Evolutionary conservation across 2,329 filamentous ascomycete genomes (phyloP).

Genomic region (Scytalidium lignicola): DNA sequence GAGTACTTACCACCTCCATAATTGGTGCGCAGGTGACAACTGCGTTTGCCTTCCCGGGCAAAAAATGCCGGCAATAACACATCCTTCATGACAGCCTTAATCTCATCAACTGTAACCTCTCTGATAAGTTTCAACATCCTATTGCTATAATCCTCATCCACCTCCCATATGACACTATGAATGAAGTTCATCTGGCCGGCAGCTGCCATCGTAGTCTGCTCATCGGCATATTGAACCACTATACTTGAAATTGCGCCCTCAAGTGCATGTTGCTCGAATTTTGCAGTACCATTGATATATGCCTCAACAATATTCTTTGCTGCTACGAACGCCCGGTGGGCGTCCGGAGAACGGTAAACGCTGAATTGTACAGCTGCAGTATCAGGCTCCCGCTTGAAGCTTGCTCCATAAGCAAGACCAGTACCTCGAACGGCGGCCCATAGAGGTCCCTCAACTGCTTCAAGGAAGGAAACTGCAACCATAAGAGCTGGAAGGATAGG

Average conservation of each 20-base stretch:
- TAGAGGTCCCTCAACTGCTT: slow-evolving; percentile 87
- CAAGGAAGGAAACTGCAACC: slow-evolving; percentile 86
- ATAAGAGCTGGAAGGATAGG: slow-evolving; percentile 76
- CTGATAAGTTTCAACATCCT: slow-evolving; percentile 73
- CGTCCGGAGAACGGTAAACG: slow-evolving; percentile 86
- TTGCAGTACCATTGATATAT: slow-evolving; percentile 64
- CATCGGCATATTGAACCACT: slow-evolving; percentile 79
- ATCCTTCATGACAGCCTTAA: slow-evolving; percentile 67
- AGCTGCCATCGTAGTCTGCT: slow-evolving; percentile 77
- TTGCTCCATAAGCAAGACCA: slow-evolving; percentile 85
- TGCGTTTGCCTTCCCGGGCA: slow-evolving; percentile 73
- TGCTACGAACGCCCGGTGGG: slow-evolving; percentile 77
- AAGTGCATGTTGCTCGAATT: slow-evolving; percentile 64
- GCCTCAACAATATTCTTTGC: slow-evolving; percentile 69
- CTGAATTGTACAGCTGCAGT: slow-evolving; percentile 77
- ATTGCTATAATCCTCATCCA: slow-evolving; percentile 73
- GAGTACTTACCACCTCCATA: slow-evolving; percentile 69
- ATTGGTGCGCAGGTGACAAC: slow-evolving; percentile 83
- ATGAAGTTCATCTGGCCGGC: slow-evolving; percentile 83
- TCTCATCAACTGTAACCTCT: slow-evolving; percentile 69
- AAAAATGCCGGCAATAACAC: slow-evolving; percentile 77
- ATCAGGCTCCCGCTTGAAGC: slow-evolving; percentile 72
- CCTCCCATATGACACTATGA: slow-evolving; percentile 69
- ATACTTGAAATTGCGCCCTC: slow-evolving; percentile 89
- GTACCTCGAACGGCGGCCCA: slow-evolving; percentile 92